Conservation (phyloP, 2,329 filamentous ascomycete genomes). For the Xenoacremonium recifei region DNA sequence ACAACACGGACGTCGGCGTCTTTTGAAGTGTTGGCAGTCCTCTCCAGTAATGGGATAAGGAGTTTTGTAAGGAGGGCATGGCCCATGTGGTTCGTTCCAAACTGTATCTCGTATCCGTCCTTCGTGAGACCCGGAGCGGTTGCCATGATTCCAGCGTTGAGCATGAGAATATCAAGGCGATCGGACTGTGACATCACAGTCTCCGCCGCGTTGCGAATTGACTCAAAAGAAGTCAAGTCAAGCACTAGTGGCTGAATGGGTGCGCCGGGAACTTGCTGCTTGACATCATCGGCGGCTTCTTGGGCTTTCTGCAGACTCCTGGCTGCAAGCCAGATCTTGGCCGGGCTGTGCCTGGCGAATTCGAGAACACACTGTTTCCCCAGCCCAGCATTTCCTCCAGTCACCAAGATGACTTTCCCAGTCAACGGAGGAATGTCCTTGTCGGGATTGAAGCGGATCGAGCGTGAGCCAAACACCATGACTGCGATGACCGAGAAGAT, state of each 20-base stretch:
- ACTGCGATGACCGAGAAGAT: too few relatives aligned
- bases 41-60: constrained; percentile 22
- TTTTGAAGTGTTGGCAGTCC: constrained; percentile 16
- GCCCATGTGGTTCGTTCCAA: constrained; percentile 46
- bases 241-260: constrained; percentile 36
- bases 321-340: constrained; percentile 18
- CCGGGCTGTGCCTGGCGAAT: constrained; percentile 10
- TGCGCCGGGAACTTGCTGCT: constrained; percentile 18
- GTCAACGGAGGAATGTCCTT: constrained; percentile 40
- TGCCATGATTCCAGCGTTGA: constrained; percentile 39
- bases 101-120: constrained; percentile 46
- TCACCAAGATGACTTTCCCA: constrained; percentile 44
- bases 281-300: constrained; percentile 35
- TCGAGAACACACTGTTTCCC: constrained; percentile 13
- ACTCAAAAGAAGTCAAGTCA: constrained; percentile 45
- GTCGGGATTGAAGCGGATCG: constrained; percentile 27
- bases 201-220: constrained; percentile 38
- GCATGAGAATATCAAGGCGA: constrained; percentile 42
- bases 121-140: constrained; percentile 32
- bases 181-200: constrained; percentile 31
- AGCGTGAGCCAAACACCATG: background rate
- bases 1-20: background rate
- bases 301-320: constrained; percentile 36
- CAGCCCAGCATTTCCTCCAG: constrained; percentile 36
- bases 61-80: constrained; percentile 41